phyloP scores from a whole-genome alignment of 2,329 filamentous ascomycete species.

The Fusarium sp. region DNA sequence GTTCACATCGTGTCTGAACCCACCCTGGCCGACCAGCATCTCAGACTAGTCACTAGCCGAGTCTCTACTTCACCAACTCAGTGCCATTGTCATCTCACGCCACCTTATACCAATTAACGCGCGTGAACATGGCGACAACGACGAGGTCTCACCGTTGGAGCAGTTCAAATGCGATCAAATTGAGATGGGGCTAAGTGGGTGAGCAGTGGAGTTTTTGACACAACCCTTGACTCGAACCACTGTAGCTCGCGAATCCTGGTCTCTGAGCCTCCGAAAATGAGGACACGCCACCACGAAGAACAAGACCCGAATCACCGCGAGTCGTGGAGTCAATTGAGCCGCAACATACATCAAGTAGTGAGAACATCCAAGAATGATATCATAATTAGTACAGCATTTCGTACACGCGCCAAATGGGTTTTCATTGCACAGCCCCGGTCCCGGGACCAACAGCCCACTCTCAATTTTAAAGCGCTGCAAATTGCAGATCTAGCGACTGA shows the following conservation, averaged over 20 bases:
- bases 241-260: neutral
- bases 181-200: neutral
- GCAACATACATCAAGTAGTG: rapidly evolving
- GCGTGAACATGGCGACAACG: neutral
- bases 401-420: too few relatives aligned
- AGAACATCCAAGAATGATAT: too few relatives aligned
- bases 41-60: too few relatives aligned
- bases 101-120: neutral
- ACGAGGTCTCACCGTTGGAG: neutral
- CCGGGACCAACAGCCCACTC: too few relatives aligned
- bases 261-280: rapidly evolving
- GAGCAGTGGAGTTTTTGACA: too few relatives aligned
- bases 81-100: neutral
- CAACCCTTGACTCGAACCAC: too few relatives aligned
- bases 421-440: too few relatives aligned
- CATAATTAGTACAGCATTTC: too few relatives aligned
- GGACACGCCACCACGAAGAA: neutral
- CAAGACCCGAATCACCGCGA: neutral
- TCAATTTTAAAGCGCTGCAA: too few relatives aligned
- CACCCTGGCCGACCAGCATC: too few relatives aligned
- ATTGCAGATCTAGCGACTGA: neutral
- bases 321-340: rapidly evolving
- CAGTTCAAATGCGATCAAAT: neutral
- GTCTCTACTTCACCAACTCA: neutral
- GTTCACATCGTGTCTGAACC: too few relatives aligned